Conservation (phyloP, 495 filamentous ascomycete species). For the Annulohypoxylon bovei region DNA sequence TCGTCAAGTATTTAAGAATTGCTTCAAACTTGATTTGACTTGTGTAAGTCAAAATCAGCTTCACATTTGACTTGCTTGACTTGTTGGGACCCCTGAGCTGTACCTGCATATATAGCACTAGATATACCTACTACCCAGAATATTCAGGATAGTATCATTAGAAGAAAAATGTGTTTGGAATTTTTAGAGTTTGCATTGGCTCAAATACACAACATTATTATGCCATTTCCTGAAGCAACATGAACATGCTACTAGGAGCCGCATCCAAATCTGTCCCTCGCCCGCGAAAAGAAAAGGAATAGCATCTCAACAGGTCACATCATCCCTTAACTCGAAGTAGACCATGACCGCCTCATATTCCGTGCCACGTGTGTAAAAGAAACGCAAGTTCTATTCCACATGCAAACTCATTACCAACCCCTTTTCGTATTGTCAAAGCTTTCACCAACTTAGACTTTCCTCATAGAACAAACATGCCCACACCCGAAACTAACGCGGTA, state of each 20-base stretch:
- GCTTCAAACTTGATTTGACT: too few species aligned
- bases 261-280: conserved; percentile 1
- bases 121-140: background rate
- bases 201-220: conserved; percentile 1
- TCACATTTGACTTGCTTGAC: too few species aligned
- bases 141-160: background rate
- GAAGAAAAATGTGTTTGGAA: conserved; percentile 1
- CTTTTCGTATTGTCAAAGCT: conserved; percentile 13
- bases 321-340: conserved; percentile 6
- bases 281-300: background rate
- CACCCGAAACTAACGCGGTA: conserved; percentile 67
- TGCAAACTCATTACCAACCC: conserved; percentile 30
- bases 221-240: conserved; percentile 2
- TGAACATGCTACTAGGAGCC: background rate
- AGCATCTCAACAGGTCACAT: conserved; percentile 14
- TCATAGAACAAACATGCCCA: conserved; percentile 77
- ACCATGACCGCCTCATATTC: conserved; percentile 12
- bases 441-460: background rate
- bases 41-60: too few species aligned
- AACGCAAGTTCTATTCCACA: conserved; percentile 29
- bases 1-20: too few species aligned
- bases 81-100: too few species aligned
- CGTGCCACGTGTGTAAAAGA: conserved; percentile 19
- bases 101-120: background rate
- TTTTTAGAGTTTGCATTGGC: background rate